Evolutionary conservation across 2,329 filamentous ascomycete genomes (phyloP).

Genomic region (Cryphonectria nitschkei): DNA sequence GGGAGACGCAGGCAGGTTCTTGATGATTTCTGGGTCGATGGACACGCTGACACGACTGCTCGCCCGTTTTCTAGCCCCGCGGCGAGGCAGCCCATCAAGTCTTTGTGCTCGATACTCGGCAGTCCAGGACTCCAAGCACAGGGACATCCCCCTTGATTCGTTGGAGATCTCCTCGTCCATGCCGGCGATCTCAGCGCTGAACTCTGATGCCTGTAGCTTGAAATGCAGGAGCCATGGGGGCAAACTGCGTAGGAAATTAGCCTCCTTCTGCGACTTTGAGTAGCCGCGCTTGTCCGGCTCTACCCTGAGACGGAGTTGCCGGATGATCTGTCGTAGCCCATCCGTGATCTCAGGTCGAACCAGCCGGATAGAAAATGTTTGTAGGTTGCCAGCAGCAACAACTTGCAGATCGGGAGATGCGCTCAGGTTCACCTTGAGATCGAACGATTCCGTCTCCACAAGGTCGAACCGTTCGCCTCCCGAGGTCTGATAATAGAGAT

Average conservation of each 20-base stretch:
- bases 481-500: constrained; percentile 92
- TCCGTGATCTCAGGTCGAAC: constrained; percentile 91
- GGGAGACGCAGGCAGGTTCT: constrained; percentile 54
- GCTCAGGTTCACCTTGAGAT: constrained; percentile 82
- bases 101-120: constrained; percentile 87
- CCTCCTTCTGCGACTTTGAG: constrained; percentile 54
- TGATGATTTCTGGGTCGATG: constrained; percentile 68
- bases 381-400: constrained; percentile 75
- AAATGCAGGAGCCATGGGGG: constrained; percentile 85
- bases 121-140: constrained; percentile 87
- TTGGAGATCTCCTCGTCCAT: constrained; percentile 82
- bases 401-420: constrained; percentile 87
- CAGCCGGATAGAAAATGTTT: constrained; percentile 88
- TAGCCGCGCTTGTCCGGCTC: constrained; percentile 62
- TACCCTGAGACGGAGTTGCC: constrained; percentile 75
- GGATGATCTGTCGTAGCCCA: constrained; percentile 87
- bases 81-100: constrained; percentile 64
- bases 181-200: constrained; percentile 88
- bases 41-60: constrained; percentile 71
- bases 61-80: constrained; percentile 68
- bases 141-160: constrained; percentile 77
- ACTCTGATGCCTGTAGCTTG: constrained; percentile 83
- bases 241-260: constrained; percentile 75
- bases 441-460: constrained; percentile 83
- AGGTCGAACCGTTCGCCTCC: constrained; percentile 83